A percentile compares a stretch with the other conserved stretches of the same genome.
phyloP scores from a whole-genome alignment of 2,329 filamentous ascomycete genomes.

The Botryotinia calthae region DNA sequence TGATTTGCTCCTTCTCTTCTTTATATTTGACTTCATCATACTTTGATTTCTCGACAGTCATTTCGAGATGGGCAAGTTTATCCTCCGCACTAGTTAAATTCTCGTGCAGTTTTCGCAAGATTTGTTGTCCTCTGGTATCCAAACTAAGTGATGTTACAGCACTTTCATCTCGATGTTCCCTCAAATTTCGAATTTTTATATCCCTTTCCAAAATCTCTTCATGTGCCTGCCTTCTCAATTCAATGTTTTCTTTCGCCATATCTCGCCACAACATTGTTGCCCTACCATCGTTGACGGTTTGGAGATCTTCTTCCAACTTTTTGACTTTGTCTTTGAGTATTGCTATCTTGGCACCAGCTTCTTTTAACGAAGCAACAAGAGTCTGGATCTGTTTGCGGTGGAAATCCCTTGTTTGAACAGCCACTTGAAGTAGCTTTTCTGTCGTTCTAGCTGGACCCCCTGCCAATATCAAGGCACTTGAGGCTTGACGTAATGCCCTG shows the following conservation, averaged over 20 bases:
- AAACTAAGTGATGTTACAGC: conserved; percentile 3
- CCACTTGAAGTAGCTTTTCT: background rate
- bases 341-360: background rate
- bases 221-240: background rate
- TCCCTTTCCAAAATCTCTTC: conserved; percentile 5
- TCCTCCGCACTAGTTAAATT: background rate
- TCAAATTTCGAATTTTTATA: background rate
- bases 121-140: conserved; percentile 5
- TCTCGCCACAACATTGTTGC: background rate
- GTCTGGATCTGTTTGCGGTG: background rate
- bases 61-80: background rate
- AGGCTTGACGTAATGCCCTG: background rate
- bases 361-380: background rate
- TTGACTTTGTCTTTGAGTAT: background rate
- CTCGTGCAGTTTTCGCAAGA: conserved; percentile 3
- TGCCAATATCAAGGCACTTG: background rate
- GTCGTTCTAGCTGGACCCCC: background rate
- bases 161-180: background rate
- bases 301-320: background rate
- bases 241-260: background rate
- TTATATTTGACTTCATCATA: background rate
- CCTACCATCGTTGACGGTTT: background rate
- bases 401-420: background rate
- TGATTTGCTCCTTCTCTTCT: background rate
- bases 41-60: background rate